These are phyloP conservation scores for Apostasia ramifera DNA, from an alignment of 106 monocot genomes.

Conservation along the genomic window DNA sequence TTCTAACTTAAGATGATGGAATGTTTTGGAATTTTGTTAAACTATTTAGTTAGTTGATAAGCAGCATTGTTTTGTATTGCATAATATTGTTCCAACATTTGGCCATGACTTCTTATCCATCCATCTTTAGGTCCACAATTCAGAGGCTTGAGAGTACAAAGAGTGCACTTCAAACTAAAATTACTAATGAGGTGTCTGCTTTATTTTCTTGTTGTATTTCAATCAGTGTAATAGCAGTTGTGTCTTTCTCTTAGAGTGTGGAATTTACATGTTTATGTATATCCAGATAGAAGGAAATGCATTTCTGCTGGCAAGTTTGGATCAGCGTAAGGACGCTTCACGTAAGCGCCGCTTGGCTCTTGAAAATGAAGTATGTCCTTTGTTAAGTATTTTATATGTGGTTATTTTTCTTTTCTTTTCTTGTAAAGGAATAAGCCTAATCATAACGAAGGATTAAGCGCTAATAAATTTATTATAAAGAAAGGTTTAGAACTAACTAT, in stretches of 20 bases:
- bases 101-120: neutral
- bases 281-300: constrained; percentile 69
- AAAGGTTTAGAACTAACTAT: neutral
- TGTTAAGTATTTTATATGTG: neutral
- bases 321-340: constrained; percentile 51
- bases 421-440: neutral
- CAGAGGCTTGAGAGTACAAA: constrained; percentile 72
- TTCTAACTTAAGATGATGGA: neutral
- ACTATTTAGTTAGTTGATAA: no score
- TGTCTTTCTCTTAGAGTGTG: neutral
- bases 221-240: neutral
- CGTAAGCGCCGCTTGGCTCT: constrained; percentile 54
- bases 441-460: no score
- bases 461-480: neutral
- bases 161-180: constrained; percentile 60
- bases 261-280: constrained; percentile 11
- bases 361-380: constrained; percentile 67
- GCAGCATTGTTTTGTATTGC: no score
- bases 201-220: neutral
- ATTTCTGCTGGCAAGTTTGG: constrained; percentile 50
- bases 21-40: neutral
- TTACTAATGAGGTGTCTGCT: constrained; percentile 61
- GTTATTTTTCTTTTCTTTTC: neutral
- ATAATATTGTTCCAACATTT: neutral
- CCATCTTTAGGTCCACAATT: constrained; percentile 38